Base-by-base conservation (phyloP, 148 eudicot species). In the Fagopyrum esculentum region DNA sequence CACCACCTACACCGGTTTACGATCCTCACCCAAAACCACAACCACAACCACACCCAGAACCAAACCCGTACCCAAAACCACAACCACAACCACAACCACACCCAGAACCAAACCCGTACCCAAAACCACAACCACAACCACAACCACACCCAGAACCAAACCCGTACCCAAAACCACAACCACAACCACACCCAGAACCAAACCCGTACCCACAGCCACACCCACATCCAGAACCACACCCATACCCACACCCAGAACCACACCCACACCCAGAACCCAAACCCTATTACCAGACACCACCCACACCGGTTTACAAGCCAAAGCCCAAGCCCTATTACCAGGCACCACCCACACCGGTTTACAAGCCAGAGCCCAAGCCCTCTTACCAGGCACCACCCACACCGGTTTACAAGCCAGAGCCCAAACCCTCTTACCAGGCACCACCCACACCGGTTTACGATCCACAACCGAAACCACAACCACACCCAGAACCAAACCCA, bases 1-100 rank as follows among this genome's bases (percentile, higher is more conserved):
- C 64, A 59, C 45, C 69, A 1, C 69, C 69, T n/a, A 64, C 45
- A 15, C 69, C 69, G n/a, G 45, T 64, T 4, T 64, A 64, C 69
- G 35, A 64, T 6, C 45, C 69, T 9, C 46, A 64, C 46, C 69
- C 69, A 2, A 64, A 64, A 6, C 69, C 69, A 1, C 9, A 7
- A 9, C 9, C 0, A 2, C 52, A 9, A 6, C 52, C 52, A 9
- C 52, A 9, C 11, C 12, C 52, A 8, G 6, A 12, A 9, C 52
- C 9, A 9, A 6, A 9, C 52, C 52, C 12, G 6, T 2, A 9
- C 52, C 52, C 12, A 49, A 1, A 6, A 7, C 52, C 9, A 6
- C 12, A 8, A 0, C 9, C 52, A 49, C 9, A 12, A 1, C 52
- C 52, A 9, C 1, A 49, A 7, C 52, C 52, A 22, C 26, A 22